Evolutionary conservation across 2,329 filamentous ascomycete genomes (phyloP), one percentile per base, ranked within the genome.

Genomic region (Elsinoe batatas): DNA sequence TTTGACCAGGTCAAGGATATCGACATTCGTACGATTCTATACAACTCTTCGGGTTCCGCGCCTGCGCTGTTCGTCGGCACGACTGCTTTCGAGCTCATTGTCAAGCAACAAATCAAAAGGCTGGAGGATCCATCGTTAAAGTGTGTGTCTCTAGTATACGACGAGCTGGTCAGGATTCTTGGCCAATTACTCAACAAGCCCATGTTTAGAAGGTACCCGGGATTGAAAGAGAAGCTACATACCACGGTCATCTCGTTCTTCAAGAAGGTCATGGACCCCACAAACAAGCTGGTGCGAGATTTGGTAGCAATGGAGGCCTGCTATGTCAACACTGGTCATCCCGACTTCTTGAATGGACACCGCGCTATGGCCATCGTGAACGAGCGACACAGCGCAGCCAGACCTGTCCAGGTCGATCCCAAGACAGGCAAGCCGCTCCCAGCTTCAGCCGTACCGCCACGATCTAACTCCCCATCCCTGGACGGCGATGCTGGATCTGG

Each of bases 1-100:
- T 98, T 98, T 69, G 93, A 98, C 65, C 81, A 91, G 61, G 90
- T 97, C 71, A 98, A 97, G 76, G 93, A 98, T 70, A 84, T 91
- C 58, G 93, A 98, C 67, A 98, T 98, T 64, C 86, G 94, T 63
- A 97, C 89, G 20, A 91, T 96, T 59, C 81, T 98, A 7, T 95
- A 95, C 82, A 98, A 98, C 80, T 97, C 93, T 20, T 97, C 93
- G n/a, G 93, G 93, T 68, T 93, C 93, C 30, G 95, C 91, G 1
- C 93, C 93, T 0, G 91, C 93, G 1, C 82, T 98, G 6, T 98
- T 98, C 67, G 93, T 98, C 30, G 93, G 93, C 56, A 97, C 93
- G 6, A 94, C 88, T 5, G 93, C 93, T n/a, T 98, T 98, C 65
- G 93, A 98, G 72, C 78, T 96, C 62, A 96, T 98, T 64, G 91